These are phyloP conservation scores for Vinca major DNA, from an alignment of 305 asterid species.

Conservation along the genomic window DNA sequence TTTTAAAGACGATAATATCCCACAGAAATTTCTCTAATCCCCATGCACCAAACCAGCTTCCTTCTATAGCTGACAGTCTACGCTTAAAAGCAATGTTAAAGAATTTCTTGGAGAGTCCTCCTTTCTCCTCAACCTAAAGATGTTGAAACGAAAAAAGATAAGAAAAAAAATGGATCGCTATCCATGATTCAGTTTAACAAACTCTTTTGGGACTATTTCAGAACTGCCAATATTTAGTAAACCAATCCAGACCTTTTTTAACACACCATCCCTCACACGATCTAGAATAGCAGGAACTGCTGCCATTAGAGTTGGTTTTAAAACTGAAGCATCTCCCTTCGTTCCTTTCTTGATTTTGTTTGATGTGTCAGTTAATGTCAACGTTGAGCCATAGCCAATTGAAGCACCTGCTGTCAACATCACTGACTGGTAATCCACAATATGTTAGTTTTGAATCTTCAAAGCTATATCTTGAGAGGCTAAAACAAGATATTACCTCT, in stretches of 20 bases:
- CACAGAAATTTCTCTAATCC: conserved; percentile 58
- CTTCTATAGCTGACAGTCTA: conserved; percentile 58
- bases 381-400: conserved; percentile 78
- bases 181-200: not conserved
- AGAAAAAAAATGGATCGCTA: conserved; percentile 4
- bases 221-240: not conserved
- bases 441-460: conserved; percentile 16
- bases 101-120: conserved; percentile 64
- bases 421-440: conserved; percentile 45
- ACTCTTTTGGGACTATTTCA: not conserved
- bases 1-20: conserved; percentile 58
- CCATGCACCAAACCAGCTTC: conserved; percentile 90
- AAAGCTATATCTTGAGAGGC: conserved; percentile 9
- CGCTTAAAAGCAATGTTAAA: conserved; percentile 59
- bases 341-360: conserved; percentile 83
- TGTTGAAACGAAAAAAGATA: conserved; percentile 11
- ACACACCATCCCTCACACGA: conserved; percentile 78
- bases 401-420: conserved; percentile 68
- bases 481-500: conserved; percentile 42
- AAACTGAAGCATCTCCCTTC: conserved; percentile 63
- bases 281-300: conserved; percentile 88
- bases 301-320: conserved; percentile 72
- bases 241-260: conserved; percentile 51
- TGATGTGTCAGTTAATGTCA: conserved; percentile 79
- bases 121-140: conserved; percentile 73